Percentiles rank a stretch among this genome's conserved stretches.
These are phyloP conservation scores for Gossypium sturtianum DNA, from an alignment of 345 rosid genomes.

Conservation along the genomic window DNA sequence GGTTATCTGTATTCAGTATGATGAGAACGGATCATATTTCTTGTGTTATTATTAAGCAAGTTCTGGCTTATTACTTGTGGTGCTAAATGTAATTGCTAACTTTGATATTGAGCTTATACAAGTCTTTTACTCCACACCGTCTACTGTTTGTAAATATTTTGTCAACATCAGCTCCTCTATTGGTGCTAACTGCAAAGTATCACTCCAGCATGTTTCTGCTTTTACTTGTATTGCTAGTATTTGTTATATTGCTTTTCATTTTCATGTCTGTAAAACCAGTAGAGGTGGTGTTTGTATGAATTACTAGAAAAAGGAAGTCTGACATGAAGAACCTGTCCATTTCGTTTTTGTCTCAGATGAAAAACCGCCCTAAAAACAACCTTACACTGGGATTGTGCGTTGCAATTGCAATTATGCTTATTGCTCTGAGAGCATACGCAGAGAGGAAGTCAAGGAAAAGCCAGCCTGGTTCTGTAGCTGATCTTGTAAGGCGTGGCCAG, in stretches of 20 bases:
- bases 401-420: conserved; percentile 45
- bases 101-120: neutral
- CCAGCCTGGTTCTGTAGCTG: conserved; percentile 72
- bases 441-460: conserved; percentile 40
- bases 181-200: neutral
- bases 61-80: conserved; percentile 7
- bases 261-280: neutral
- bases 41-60: neutral
- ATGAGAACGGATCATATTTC: neutral
- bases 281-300: neutral
- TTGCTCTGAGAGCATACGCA: conserved; percentile 40
- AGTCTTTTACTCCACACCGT: neutral
- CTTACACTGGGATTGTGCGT: conserved; percentile 41
- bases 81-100: neutral
- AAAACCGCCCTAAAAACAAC: conserved; percentile 28
- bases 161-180: neutral
- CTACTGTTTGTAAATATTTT: neutral
- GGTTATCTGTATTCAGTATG: neutral
- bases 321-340: neutral
- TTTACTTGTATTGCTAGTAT: neutral
- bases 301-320: neutral
- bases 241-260: conserved; percentile 1
- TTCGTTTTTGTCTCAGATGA: conserved; percentile 35
- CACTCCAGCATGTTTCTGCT: neutral
- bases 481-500: conserved; percentile 97